Percentiles rank a stretch among this genome's conserved stretches.
These are phyloP conservation scores for Globisporangium carolinianum DNA, from an alignment of 352 stramenopile genomes.

Conservation along the genomic window DNA sequence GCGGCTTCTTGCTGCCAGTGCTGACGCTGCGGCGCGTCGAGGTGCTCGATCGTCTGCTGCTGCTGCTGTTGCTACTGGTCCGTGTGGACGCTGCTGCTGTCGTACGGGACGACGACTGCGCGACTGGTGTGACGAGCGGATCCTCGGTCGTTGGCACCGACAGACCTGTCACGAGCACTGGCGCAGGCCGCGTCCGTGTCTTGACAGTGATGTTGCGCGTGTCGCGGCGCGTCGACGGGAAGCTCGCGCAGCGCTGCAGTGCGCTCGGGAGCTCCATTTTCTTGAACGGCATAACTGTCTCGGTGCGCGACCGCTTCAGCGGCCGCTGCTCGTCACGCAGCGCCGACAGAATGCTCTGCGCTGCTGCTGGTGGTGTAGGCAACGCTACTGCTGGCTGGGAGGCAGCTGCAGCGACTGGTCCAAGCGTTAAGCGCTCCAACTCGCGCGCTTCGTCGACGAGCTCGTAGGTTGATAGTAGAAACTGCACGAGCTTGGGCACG, in stretches of 20 bases:
- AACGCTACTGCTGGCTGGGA: neutral
- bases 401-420: neutral
- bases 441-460: slow-evolving; percentile 34
- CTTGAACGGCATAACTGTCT: slow-evolving; percentile 34
- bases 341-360: slow-evolving; percentile 55
- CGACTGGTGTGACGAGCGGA: no score
- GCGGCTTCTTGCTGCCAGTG: neutral
- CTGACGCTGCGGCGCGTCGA: slow-evolving; percentile 5
- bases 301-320: slow-evolving; percentile 28
- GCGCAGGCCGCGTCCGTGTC: no score
- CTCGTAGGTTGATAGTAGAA: slow-evolving; percentile 49
- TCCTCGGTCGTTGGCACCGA: no score
- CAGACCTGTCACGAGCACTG: no score
- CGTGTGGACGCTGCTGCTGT: neutral
- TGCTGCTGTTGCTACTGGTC: neutral
- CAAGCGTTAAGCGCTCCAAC: slow-evolving; percentile 7
- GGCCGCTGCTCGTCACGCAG: slow-evolving; percentile 47
- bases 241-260: slow-evolving; percentile 8
- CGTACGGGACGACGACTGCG: neutral
- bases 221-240: slow-evolving; percentile 11
- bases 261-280: slow-evolving; percentile 24
- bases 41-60: neutral
- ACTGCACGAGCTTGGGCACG: slow-evolving; percentile 40
- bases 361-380: slow-evolving; percentile 2
- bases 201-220: no score